Conservation (phyloP, 176 grass and related monocot species). For the Eleusine coracana region DNA sequence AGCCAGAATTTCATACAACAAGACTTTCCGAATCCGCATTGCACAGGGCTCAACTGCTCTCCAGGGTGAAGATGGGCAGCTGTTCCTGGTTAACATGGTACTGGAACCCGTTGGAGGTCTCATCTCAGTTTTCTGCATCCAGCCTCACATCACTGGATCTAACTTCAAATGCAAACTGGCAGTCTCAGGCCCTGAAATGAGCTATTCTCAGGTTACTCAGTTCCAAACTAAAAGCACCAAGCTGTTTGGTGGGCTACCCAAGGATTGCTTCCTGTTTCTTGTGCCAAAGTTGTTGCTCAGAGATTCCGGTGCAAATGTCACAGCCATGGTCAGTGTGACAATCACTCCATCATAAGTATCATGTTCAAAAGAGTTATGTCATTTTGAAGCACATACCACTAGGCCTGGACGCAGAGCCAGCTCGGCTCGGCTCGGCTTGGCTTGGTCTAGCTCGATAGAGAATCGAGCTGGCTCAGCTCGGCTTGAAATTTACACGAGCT, state of each 20-base stretch:
- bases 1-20: conserved; percentile 13
- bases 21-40: not conserved
- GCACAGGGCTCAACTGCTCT: not conserved
- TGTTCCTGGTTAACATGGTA: conserved; percentile 31
- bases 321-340: conserved; percentile 1
- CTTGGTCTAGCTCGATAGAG: too few relatives aligned
- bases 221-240: conserved; percentile 6
- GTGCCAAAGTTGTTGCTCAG: conserved; percentile 7
- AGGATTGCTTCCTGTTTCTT: not conserved
- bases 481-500: too few relatives aligned
- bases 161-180: conserved; percentile 19
- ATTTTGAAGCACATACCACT: not conserved
- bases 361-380: not conserved
- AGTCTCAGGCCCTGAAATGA: not conserved
- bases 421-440: too few relatives aligned
- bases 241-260: conserved; percentile 12
- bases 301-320: not conserved
- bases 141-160: conserved; percentile 11
- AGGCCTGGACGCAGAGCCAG: too few relatives aligned
- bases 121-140: conserved; percentile 29
- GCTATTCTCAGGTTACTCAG: conserved; percentile 2
- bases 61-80: conserved; percentile 18
- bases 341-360: not conserved
- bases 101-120: not conserved
- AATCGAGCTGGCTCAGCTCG: too few relatives aligned